Evolutionary conservation across 768 basidiomycete species (phyloP).

Genomic region (Fomitopsis pulvina): DNA sequence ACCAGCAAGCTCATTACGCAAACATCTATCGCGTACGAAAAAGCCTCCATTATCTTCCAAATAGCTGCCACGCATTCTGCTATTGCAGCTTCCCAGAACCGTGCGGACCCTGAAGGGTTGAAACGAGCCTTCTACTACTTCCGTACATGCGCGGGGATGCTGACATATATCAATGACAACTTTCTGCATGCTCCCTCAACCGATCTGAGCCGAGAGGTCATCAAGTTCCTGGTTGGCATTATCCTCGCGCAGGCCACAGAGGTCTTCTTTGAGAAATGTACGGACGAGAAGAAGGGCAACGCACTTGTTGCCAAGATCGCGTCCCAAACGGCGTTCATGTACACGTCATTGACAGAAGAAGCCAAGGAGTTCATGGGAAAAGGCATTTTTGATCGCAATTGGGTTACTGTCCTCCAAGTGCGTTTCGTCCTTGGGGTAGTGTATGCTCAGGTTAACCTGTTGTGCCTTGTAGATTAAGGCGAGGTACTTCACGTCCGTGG

Average conservation of each 20-base stretch:
- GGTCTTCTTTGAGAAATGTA: slow-evolving; percentile 91
- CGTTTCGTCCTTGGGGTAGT: slow-evolving; percentile 8
- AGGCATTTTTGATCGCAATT: slow-evolving; percentile 91
- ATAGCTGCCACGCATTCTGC: slow-evolving; percentile 92
- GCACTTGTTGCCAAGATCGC: slow-evolving; percentile 80
- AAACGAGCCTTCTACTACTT: slow-evolving; percentile 94
- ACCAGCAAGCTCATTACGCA: slow-evolving; percentile 91
- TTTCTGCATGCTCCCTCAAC: slow-evolving; percentile 96
- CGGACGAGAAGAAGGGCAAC: slow-evolving; percentile 84
- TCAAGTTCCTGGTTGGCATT: slow-evolving; percentile 86
- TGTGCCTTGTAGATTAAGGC: slow-evolving; percentile 64
- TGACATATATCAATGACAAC: slow-evolving; percentile 99
- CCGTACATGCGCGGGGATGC: slow-evolving; percentile 87
- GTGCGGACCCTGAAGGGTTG: slow-evolving; percentile 84
- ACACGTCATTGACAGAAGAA: slow-evolving; percentile 78
- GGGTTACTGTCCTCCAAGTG: slow-evolving; percentile 84
- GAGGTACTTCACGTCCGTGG: slow-evolving; percentile 80
- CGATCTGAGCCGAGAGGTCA: slow-evolving; percentile 87
- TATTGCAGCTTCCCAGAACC: slow-evolving; percentile 79
- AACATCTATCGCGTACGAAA: slow-evolving; percentile 96
- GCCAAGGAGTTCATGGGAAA: slow-evolving; percentile 97
- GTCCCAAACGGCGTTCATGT: slow-evolving; percentile 76
- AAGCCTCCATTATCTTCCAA: slow-evolving; percentile 95
- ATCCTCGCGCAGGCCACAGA: slow-evolving; percentile 94
- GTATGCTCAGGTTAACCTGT: background rate